phyloP scores from a whole-genome alignment of 768 basidiomycete species.

The Calocera viscosa region DNA sequence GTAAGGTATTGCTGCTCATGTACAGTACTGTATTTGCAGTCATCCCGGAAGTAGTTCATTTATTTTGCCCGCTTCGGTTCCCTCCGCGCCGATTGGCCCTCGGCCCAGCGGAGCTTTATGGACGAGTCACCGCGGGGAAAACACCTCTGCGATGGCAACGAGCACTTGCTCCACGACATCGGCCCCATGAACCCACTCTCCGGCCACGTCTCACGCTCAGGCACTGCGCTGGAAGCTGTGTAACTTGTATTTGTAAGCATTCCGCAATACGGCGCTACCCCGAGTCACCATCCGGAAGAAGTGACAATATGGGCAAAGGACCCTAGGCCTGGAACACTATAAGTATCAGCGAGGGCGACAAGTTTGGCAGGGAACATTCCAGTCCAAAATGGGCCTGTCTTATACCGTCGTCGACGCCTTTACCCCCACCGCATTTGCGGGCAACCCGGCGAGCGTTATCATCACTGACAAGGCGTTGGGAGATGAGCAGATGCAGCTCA shows the following conservation, averaged over 20 bases:
- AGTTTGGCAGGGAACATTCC: neutral
- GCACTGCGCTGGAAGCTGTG: no score
- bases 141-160: neutral
- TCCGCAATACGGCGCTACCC: no score
- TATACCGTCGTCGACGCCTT: conserved; percentile 27
- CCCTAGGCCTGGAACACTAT: neutral
- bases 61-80: neutral
- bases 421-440: conserved; percentile 24
- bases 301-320: neutral
- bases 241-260: no score
- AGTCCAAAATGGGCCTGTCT: neutral
- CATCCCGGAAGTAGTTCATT: neutral
- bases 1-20: neutral
- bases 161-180: neutral
- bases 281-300: no score
- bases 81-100: neutral
- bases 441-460: conserved; percentile 37
- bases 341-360: neutral
- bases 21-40: neutral
- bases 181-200: no score
- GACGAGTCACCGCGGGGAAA: neutral
- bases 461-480: conserved; percentile 27
- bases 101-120: neutral
- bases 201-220: no score
- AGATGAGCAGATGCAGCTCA: conserved; percentile 24